phyloP scores from a whole-genome alignment of 768 basidiomycete genomes.

The Collybia nuda region DNA sequence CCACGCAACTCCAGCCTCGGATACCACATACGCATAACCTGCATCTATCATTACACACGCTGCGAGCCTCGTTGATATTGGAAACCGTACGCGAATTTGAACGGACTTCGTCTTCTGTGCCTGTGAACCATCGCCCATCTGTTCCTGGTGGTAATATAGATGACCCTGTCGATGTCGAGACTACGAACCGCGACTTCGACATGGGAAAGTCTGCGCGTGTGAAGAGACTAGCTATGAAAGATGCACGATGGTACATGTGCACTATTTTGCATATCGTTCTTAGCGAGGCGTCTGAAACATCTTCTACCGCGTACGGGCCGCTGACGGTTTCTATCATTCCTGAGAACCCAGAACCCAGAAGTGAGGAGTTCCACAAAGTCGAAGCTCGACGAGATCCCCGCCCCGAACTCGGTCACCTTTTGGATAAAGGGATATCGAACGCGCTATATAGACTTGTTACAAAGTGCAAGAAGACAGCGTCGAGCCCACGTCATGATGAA shows the following conservation, averaged over 20 bases:
- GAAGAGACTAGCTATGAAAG: constrained; percentile 42
- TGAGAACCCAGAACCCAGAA: not conserved
- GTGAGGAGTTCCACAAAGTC: not conserved
- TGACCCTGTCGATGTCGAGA: not conserved
- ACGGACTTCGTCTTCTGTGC: constrained; percentile 20
- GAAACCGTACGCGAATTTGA: constrained; percentile 38
- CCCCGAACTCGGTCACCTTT: constrained; percentile 2
- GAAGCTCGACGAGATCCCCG: not conserved
- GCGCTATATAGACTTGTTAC: constrained; percentile 13
- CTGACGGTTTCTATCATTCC: constrained; percentile 1
- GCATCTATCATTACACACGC: constrained; percentile 15
- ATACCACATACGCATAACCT: constrained; percentile 6
- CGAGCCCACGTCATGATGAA: constrained; percentile 1
- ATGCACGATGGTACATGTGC: constrained; percentile 55
- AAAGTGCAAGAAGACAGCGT: constrained; percentile 9
- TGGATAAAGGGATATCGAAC: constrained; percentile 13
- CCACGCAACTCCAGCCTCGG: constrained; percentile 4
- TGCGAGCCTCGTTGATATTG: constrained; percentile 32
- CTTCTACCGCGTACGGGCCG: not conserved
- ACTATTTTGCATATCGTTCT: constrained; percentile 38
- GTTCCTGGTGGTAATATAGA: constrained; percentile 3
- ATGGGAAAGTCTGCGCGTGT: constrained; percentile 22
- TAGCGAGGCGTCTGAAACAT: constrained; percentile 4
- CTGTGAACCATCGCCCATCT: not conserved
- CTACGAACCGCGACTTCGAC: not conserved